phyloP scores from a whole-genome alignment of 768 basidiomycete genomes.

The Hygrophorus russula region DNA sequence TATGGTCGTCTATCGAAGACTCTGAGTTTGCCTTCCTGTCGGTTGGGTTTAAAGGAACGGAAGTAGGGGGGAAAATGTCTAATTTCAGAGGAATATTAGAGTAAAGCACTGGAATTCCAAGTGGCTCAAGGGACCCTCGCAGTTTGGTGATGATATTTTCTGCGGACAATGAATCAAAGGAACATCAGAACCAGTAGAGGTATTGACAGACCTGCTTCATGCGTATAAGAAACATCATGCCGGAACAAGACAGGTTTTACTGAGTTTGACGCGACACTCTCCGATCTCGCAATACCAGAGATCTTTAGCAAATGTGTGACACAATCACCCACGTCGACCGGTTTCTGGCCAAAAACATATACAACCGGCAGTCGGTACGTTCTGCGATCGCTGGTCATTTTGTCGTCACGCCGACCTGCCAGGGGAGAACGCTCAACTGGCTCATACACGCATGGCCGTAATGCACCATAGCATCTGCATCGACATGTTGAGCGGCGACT shows the following conservation, averaged over 20 bases:
- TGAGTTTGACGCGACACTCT: conserved; percentile 5
- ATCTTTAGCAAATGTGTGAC: conserved; percentile 26
- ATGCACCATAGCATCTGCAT: conserved; percentile 86
- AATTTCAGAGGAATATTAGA: conserved; percentile 18
- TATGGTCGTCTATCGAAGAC: conserved; percentile 8
- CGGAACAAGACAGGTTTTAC: conserved; percentile 40
- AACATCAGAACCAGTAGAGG: background rate
- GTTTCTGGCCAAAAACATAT: conserved; percentile 79
- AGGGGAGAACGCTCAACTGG: conserved; percentile 33
- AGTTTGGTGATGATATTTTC: conserved; percentile 22
- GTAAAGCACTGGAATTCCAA: conserved; percentile 24
- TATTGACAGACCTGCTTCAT: conserved; percentile 41
- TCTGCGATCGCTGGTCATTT: conserved; percentile 26
- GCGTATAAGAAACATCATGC: conserved; percentile 71
- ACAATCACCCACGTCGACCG: conserved; percentile 46
- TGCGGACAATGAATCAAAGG: conserved; percentile 11
- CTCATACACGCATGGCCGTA: conserved; percentile 96
- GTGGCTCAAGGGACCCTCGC: conserved; percentile 13
- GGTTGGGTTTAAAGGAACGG: background rate
- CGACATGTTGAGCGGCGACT: conserved; percentile 87
- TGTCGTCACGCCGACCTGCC: background rate
- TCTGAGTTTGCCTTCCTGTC: background rate
- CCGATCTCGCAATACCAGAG: conserved; percentile 12
- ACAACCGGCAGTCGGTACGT: conserved; percentile 81
- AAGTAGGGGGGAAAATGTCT: conserved; percentile 5